A percentile compares a stretch with the other conserved stretches of the same genome.
Evolutionary conservation across 768 basidiomycete genomes (phyloP).

Genomic region (Ramaria sp.): DNA sequence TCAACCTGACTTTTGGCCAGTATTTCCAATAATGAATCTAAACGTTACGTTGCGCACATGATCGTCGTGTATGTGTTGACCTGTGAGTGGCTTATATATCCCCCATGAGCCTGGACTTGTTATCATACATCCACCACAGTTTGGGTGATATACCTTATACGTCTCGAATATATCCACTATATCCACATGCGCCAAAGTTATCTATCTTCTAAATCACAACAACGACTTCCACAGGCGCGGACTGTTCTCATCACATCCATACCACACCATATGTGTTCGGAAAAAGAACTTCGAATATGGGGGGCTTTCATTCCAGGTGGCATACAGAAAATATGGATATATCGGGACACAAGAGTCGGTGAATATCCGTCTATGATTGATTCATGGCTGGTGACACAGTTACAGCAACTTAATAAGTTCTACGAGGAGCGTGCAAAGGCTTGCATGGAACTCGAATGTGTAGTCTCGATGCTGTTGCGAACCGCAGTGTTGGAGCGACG

Average conservation of each 20-base stretch:
- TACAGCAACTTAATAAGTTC: conserved; percentile 25
- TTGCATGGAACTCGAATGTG: conserved; percentile 46
- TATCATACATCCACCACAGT: conserved; percentile 23
- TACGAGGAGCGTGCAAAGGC: conserved; percentile 35
- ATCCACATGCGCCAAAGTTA: conserved; percentile 45
- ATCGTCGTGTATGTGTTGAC: conserved; percentile 39
- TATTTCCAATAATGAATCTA: conserved; percentile 24
- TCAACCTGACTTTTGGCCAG: conserved; percentile 14
- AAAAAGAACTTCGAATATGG: conserved; percentile 37
- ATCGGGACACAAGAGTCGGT: conserved; percentile 34
- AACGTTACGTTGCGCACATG: conserved; percentile 46
- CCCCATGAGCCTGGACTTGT: neutral
- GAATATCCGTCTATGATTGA: neutral
- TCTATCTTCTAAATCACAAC: conserved; percentile 48
- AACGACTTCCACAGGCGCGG: conserved; percentile 48
- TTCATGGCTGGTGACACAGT: neutral
- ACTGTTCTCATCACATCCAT: conserved; percentile 60
- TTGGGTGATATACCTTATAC: conserved; percentile 50
- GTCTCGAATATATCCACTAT: conserved; percentile 46
- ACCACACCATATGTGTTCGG: conserved; percentile 40
- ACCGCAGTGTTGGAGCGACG: neutral
- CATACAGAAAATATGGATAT: conserved; percentile 57
- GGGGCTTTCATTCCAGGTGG: conserved; percentile 61
- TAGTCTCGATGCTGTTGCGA: conserved; percentile 38
- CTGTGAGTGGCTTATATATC: conserved; percentile 25